Evolutionary conservation across 2,329 filamentous ascomycete species (phyloP).

Genomic region (Iodosphaeria phyllophila): DNA sequence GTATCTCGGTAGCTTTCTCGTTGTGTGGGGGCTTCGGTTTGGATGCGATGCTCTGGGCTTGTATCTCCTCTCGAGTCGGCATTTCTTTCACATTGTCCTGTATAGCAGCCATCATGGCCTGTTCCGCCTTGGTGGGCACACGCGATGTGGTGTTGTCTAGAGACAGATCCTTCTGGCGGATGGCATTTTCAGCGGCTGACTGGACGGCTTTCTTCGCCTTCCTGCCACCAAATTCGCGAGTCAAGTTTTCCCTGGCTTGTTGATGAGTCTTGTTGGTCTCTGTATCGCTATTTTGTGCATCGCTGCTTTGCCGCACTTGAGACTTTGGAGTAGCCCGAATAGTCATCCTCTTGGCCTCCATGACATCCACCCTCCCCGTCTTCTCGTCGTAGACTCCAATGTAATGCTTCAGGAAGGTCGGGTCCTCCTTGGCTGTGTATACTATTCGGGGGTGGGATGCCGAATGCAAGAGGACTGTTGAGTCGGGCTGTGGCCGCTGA

Average conservation of each 20-base stretch:
- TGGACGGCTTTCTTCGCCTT: constrained; percentile 63
- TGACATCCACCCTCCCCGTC: constrained; percentile 37
- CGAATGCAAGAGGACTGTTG: constrained; percentile 38
- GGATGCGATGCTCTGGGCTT: constrained; percentile 42
- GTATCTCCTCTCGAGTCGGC: constrained; percentile 46
- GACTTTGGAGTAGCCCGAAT: constrained; percentile 34
- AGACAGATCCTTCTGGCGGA: too few species aligned
- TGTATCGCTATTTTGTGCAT: too few species aligned
- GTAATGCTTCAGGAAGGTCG: constrained; percentile 39
- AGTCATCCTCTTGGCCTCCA: constrained; percentile 46
- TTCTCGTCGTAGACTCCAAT: constrained; percentile 44
- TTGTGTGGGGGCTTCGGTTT: constrained; percentile 61
- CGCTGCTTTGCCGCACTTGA: constrained; percentile 38
- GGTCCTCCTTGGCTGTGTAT: constrained; percentile 38
- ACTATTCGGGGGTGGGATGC: constrained; percentile 36
- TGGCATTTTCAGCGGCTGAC: constrained; percentile 45
- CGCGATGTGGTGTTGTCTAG: too few species aligned
- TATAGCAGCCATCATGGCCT: constrained; percentile 45
- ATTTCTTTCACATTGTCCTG: constrained; percentile 42
- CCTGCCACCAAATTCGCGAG: constrained; percentile 67
- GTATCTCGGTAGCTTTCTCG: constrained; percentile 42
- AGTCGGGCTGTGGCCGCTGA: constrained; percentile 17
- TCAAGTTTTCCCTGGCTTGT: too few species aligned
- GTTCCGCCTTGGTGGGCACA: too few species aligned
- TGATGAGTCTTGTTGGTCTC: too few species aligned